phyloP scores from a whole-genome alignment of 148 eudicot species.

The Persicaria tinctoria region DNA sequence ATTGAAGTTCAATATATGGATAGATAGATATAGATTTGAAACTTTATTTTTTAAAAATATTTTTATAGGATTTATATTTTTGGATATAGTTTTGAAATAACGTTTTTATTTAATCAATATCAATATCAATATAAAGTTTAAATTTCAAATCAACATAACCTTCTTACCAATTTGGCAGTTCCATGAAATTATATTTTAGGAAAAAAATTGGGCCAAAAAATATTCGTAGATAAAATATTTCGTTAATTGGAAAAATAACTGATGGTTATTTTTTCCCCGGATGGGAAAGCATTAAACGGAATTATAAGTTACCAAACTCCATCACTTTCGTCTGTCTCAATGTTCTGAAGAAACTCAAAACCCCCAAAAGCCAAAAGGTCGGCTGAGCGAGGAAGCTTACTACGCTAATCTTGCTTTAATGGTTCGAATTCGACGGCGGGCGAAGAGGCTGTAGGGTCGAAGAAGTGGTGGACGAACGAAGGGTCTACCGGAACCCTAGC shows the following conservation, averaged over 20 bases:
- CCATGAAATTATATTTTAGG: too few relatives aligned
- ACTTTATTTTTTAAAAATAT: too few relatives aligned
- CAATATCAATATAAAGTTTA: too few relatives aligned
- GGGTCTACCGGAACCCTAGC: not conserved
- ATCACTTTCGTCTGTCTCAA: not conserved
- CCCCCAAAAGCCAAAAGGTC: not conserved
- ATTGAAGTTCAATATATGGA: too few relatives aligned
- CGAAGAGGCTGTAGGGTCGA: not conserved
- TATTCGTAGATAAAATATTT: not conserved
- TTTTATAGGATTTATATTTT: too few relatives aligned
- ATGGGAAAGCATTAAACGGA: not conserved
- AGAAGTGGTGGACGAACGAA: slow-evolving; percentile 3
- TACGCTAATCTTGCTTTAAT: not conserved
- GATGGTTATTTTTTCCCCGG: not conserved
- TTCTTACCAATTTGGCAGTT: too few relatives aligned
- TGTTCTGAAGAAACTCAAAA: not conserved
- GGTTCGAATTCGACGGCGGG: slow-evolving; percentile 17
- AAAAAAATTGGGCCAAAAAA: too few relatives aligned
- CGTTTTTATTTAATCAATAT: too few relatives aligned
- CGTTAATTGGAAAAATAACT: not conserved
- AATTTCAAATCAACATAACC: too few relatives aligned
- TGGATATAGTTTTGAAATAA: too few relatives aligned
- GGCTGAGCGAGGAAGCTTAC: not conserved
- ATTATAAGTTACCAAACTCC: not conserved
- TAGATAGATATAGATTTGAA: too few relatives aligned